These are phyloP conservation scores for Rhodotorula babjevae DNA, from an alignment of 768 basidiomycete species.

Conservation along the genomic window DNA sequence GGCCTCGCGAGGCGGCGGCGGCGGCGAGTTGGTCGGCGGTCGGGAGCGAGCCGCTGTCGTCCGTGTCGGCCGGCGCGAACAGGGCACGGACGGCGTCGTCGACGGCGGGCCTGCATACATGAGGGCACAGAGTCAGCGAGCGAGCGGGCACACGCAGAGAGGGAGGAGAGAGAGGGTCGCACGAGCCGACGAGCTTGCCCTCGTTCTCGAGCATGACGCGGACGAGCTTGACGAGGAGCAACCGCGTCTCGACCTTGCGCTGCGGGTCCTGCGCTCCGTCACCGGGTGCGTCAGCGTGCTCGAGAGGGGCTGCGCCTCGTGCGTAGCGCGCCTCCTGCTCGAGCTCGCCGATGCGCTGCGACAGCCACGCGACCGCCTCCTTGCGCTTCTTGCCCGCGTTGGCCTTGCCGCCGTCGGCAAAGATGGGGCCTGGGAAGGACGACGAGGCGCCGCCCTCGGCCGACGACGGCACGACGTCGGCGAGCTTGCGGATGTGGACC, in stretches of 20 bases:
- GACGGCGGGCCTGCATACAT: slow-evolving; percentile 56
- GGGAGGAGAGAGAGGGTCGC: slow-evolving; percentile 48
- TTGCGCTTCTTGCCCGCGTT: slow-evolving; percentile 69
- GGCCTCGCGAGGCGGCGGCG: not conserved
- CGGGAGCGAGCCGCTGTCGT: slow-evolving; percentile 19
- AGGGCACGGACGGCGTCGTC: slow-evolving; percentile 71
- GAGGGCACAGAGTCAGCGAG: no score
- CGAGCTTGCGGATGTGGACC: slow-evolving; percentile 63
- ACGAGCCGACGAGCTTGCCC: slow-evolving; percentile 82
- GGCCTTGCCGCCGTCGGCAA: slow-evolving; percentile 60
- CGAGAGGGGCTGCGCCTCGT: slow-evolving; percentile 8
- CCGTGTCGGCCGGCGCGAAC: slow-evolving; percentile 55
- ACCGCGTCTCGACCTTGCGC: slow-evolving; percentile 66
- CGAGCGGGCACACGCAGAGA: no score
- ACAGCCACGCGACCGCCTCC: slow-evolving; percentile 75
- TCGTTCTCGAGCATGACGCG: slow-evolving; percentile 82
- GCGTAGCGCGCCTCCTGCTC: slow-evolving; percentile 70
- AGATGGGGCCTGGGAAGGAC: slow-evolving; percentile 80
- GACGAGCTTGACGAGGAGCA: slow-evolving; percentile 67
- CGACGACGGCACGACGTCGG: slow-evolving; percentile 62
- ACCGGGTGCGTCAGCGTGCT: slow-evolving; percentile 1
- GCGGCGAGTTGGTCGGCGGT: slow-evolving; percentile 38
- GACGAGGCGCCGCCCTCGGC: slow-evolving; percentile 52
- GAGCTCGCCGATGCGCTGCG: slow-evolving; percentile 69
- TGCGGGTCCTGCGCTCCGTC: slow-evolving; percentile 47